These are phyloP conservation scores for Persicaria maculosa DNA, from an alignment of 148 eudicot species.

Conservation along the genomic window DNA sequence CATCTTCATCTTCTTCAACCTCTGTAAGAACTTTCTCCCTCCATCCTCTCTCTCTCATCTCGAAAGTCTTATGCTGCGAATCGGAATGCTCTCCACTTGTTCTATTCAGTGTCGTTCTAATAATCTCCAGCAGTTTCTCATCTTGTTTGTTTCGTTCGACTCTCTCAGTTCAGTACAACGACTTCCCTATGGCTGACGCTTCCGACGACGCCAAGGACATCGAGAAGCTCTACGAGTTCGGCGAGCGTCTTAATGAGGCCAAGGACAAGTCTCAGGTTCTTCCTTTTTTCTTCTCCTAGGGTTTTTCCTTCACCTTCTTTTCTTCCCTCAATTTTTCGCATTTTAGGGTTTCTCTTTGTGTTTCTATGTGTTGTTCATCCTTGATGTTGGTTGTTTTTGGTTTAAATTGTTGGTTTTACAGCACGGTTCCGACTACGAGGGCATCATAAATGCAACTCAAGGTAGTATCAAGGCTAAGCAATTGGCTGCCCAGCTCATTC, in stretches of 20 bases:
- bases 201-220: conserved; percentile 54
- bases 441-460: conserved; percentile 55
- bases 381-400: neutral
- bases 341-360: neutral
- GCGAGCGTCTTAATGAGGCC: conserved; percentile 77
- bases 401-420: conserved; percentile 13
- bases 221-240: conserved; percentile 82
- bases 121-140: neutral
- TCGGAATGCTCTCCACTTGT: conserved; percentile 1
- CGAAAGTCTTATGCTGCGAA: conserved; percentile 1
- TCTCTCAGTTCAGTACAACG: conserved; percentile 10
- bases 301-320: neutral
- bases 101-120: conserved; percentile 10
- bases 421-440: conserved; percentile 63
- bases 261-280: conserved; percentile 91
- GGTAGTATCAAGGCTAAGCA: conserved; percentile 79
- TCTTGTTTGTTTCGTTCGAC: neutral
- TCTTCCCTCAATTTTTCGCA: neutral
- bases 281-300: conserved; percentile 21
- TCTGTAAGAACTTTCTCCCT: conserved; percentile 11
- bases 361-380: neutral
- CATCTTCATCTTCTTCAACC: conserved; percentile 13
- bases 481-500: conserved; percentile 92
- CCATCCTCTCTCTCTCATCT: conserved; percentile 13
- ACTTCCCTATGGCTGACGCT: conserved; percentile 41